phyloP scores from a whole-genome alignment of 768 basidiomycete genomes.

The Boletellus ananas region DNA sequence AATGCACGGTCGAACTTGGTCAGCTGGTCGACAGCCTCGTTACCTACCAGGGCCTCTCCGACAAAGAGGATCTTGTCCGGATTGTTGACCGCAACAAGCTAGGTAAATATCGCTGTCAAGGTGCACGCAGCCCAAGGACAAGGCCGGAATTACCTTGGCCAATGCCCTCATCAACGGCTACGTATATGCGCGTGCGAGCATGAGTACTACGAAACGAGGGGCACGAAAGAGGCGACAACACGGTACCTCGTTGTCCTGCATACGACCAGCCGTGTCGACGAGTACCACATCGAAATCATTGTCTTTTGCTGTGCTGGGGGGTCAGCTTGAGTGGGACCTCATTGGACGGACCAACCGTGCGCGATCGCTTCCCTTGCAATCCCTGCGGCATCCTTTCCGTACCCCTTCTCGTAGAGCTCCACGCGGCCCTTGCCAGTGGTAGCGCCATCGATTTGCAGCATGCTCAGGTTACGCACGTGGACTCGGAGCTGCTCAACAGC shows the following conservation, averaged over 20 bases:
- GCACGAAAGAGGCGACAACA: background rate
- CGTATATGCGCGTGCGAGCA: slow-evolving; percentile 3
- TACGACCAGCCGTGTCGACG: slow-evolving; percentile 96
- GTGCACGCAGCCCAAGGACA: background rate
- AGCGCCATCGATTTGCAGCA: slow-evolving; percentile 70
- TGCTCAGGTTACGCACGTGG: slow-evolving; percentile 90
- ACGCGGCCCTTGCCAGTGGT: slow-evolving; percentile 71
- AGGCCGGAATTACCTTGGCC: slow-evolving; percentile 64
- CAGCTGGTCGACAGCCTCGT: slow-evolving; percentile 97
- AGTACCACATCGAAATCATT: slow-evolving; percentile 94
- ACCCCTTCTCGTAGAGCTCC: slow-evolving; percentile 93
- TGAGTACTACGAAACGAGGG: background rate
- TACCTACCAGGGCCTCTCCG: slow-evolving; percentile 96
- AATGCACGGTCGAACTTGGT: slow-evolving; percentile 95
- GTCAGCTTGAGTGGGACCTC: background rate
- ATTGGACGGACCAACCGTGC: slow-evolving; percentile 55
- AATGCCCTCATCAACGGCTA: slow-evolving; percentile 96
- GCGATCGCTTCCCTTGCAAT: slow-evolving; percentile 94
- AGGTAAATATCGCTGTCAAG: slow-evolving; percentile 1
- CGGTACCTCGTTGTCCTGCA: slow-evolving; percentile 97
- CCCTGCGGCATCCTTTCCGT: slow-evolving; percentile 98
- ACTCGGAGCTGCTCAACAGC: slow-evolving; percentile 97
- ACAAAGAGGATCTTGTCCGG: slow-evolving; percentile 99
- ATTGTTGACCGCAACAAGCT: slow-evolving; percentile 90
- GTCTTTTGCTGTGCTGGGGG: slow-evolving; percentile 60